These are phyloP conservation scores for Dactylellina parvicollis DNA, from an alignment of 2,329 filamentous ascomycete genomes.

Conservation along the genomic window DNA sequence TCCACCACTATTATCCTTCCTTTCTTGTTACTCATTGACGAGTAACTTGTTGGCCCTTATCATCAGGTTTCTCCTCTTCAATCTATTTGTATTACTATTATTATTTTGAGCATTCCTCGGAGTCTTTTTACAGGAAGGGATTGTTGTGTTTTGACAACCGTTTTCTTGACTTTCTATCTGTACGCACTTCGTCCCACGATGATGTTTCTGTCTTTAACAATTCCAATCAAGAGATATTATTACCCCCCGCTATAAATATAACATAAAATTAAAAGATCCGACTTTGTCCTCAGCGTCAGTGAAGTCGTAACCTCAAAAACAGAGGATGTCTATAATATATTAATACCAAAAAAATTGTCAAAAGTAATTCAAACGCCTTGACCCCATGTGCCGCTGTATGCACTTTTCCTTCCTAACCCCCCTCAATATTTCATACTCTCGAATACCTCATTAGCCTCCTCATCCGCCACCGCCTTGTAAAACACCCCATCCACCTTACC, in stretches of 20 bases:
- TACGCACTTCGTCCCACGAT: background rate
- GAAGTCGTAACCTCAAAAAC: too few species aligned
- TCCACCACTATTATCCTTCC: background rate
- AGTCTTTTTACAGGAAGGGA: background rate
- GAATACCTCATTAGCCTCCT: conserved; percentile 43
- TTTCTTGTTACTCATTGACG: background rate
- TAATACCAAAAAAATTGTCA: too few species aligned
- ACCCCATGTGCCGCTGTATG: too few species aligned
- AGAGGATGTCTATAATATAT: too few species aligned
- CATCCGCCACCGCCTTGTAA: conserved; percentile 57
- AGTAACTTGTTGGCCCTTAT: background rate
- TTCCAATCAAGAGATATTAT: background rate
- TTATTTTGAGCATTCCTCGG: conserved; percentile 1
- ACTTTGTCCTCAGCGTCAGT: too few species aligned
- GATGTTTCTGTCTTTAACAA: background rate
- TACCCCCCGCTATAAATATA: background rate
- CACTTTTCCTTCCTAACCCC: too few species aligned
- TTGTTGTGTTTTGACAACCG: background rate
- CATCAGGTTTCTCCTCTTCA: background rate
- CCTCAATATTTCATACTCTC: conserved; percentile 34
- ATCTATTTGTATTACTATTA: conserved; percentile 1
- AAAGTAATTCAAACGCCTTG: background rate
- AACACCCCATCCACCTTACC: conserved; percentile 60
- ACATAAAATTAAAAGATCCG: too few species aligned
- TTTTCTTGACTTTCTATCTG: background rate